Base-by-base conservation (phyloP, 2,329 filamentous ascomycete genomes). In the Didymella sp. region DNA sequence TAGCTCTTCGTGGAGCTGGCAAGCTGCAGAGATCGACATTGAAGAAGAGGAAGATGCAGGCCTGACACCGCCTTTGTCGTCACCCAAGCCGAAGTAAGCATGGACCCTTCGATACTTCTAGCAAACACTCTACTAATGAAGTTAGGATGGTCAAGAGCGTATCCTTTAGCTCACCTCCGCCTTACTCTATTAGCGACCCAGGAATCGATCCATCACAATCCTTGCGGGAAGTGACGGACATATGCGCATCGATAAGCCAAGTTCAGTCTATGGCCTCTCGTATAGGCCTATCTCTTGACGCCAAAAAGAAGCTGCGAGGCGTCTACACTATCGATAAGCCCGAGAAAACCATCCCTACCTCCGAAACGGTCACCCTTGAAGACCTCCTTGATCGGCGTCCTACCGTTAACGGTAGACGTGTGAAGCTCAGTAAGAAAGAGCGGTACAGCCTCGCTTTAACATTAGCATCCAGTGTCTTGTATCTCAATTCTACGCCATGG, bases 401-500 rank as follows among this genome's bases (percentile, higher is more conserved):
- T 1, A n/a, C 64, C 6, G 48, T 69, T 1, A 69, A 70, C 27
- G 71, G 72, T 31, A 67, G 51, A 53, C 60, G 61, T 1, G 55
- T 60, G 2, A 75, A 72, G 40, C 58, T 76, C 1, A 76, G 65
- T 49, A 73, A 70, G 47, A 77, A 70, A 43, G 70, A 77, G 28
- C 68, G 73, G 33, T 74, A 76, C 38, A 68, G 61, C 40, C 47
- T 77, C 9, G 73, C 74, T 19, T 64, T 77, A 27, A 77, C 73
- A 1, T 59, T 77, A 11, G 74, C 74, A 17, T 73, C 70, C 2
- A 74, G 68, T 21, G 68, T 73, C 6, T 62, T 77, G 4, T 75
- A 75, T 44, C 66, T 77, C 8, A 71, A 75, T 48, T 68, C 72
- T 0, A 76, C 74, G 1, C 72, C 73, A 2, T 77, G 74, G 74